Conservation (phyloP, 805 yeast genomes). For the Candida wancherniae region DNA sequence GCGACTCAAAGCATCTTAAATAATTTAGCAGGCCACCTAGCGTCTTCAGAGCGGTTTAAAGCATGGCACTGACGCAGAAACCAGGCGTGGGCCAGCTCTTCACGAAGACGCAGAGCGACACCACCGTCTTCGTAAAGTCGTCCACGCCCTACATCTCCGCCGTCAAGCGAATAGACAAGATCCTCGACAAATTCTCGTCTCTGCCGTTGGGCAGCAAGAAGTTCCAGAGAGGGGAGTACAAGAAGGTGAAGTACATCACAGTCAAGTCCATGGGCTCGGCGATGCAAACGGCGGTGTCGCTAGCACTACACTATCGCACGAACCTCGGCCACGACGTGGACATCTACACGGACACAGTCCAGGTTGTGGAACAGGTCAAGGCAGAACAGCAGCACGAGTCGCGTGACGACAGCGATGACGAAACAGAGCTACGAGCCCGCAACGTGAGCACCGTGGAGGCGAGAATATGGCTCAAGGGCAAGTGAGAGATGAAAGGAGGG, state of each 20-base stretch:
- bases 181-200: slow-evolving; percentile 41
- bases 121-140: slow-evolving; percentile 55
- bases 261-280: slow-evolving; percentile 73
- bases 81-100: no score
- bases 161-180: slow-evolving; percentile 56
- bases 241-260: slow-evolving; percentile 42
- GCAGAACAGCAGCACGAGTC: slow-evolving; percentile 9
- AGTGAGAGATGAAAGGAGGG: no score
- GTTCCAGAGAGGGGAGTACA: slow-evolving; percentile 30
- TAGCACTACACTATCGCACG: slow-evolving; percentile 57
- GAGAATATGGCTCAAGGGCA: slow-evolving; percentile 32
- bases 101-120: slow-evolving; percentile 39
- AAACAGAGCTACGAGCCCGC: slow-evolving; percentile 35
- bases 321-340: slow-evolving; percentile 51
- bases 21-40: no score
- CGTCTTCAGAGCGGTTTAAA: no score
- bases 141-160: slow-evolving; percentile 72
- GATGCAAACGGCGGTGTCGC: slow-evolving; percentile 54
- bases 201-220: slow-evolving; percentile 17
- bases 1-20: no score
- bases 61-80: no score
- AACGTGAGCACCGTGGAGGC: slow-evolving; percentile 46
- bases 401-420: slow-evolving; percentile 27
- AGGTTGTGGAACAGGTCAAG: slow-evolving; percentile 66
- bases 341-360: slow-evolving; percentile 56